Conservation (phyloP, 176 grass and related monocot species). For the Lolium rigidum region DNA sequence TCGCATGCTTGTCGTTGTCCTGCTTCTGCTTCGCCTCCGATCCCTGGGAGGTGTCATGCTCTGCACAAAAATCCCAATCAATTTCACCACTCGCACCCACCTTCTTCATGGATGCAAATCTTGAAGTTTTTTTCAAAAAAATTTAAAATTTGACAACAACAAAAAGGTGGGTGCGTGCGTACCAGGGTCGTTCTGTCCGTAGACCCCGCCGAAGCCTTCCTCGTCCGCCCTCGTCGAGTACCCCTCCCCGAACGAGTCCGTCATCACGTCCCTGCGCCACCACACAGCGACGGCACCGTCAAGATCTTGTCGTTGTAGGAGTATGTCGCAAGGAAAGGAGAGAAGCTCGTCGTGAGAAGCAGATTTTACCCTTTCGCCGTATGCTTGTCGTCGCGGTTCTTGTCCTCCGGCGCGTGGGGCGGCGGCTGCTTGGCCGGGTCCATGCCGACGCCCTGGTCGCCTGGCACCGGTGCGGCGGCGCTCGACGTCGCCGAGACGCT, state of each 20-base stretch:
- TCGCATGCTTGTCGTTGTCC: constrained; percentile 42
- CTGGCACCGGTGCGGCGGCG: background rate
- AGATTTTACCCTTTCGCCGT: constrained; percentile 14
- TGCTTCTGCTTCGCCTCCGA: constrained; percentile 84
- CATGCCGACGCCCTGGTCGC: constrained; percentile 48
- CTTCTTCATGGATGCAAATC: background rate
- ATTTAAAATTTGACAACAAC: background rate
- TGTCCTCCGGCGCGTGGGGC: background rate
- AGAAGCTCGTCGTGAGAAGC: background rate
- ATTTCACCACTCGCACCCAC: background rate
- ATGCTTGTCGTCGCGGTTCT: background rate
- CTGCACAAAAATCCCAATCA: constrained; percentile 23
- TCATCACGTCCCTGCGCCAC: constrained; percentile 65
- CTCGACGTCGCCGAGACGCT: constrained; percentile 35
- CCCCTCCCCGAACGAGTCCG: constrained; percentile 72
- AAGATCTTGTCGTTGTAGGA: no score
- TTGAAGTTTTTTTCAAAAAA: background rate
- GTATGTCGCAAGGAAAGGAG: background rate
- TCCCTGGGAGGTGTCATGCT: constrained; percentile 58
- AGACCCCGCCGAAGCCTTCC: constrained; percentile 83
- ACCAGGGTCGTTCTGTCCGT: constrained; percentile 61
- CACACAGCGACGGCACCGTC: no score
- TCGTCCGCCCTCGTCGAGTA: constrained; percentile 79
- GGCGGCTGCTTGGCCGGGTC: constrained; percentile 45
- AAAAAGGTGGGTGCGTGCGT: background rate